Evolutionary conservation across 1,139 yeast genomes (phyloP).

Genomic region (Geotrichum klebahnii): DNA sequence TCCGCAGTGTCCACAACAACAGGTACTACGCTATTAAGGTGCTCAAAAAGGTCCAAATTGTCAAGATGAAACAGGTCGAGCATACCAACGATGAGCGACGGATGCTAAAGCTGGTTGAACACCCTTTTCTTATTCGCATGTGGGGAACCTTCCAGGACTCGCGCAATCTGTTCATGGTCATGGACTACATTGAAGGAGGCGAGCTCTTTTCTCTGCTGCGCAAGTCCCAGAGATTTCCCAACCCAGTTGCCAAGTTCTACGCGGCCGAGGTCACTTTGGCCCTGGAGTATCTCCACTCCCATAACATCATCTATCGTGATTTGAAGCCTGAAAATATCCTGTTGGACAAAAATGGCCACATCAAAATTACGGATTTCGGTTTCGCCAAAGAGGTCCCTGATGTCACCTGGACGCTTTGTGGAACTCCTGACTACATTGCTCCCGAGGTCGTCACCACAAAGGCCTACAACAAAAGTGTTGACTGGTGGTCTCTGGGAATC

Average conservation of each 20-base stretch:
- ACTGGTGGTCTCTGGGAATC: conserved; percentile 98
- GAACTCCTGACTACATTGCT: conserved; percentile 93
- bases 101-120: conserved; percentile 86
- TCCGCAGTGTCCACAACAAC: conserved; percentile 85
- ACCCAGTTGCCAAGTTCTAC: conserved; percentile 94
- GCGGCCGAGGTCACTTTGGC: conserved; percentile 95
- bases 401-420: conserved; percentile 92
- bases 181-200: conserved; percentile 98
- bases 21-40: conserved; percentile 91
- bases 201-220: conserved; percentile 82
- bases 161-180: conserved; percentile 82
- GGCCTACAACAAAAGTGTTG: conserved; percentile 94
- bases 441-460: conserved; percentile 96
- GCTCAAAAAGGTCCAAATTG: conserved; percentile 80
- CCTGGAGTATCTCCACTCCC: conserved; percentile 81
- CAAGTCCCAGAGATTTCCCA: conserved; percentile 89
- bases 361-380: conserved; percentile 91
- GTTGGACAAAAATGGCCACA: conserved; percentile 87
- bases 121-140: conserved; percentile 89
- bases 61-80: conserved; percentile 92
- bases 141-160: conserved; percentile 98
- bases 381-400: conserved; percentile 93
- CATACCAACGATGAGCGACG: conserved; percentile 94
- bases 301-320: conserved; percentile 89
- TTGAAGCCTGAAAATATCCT: conserved; percentile 93